Base-by-base conservation (phyloP, 2,329 filamentous ascomycete species). In the Aspergillus ibericus region DNA sequence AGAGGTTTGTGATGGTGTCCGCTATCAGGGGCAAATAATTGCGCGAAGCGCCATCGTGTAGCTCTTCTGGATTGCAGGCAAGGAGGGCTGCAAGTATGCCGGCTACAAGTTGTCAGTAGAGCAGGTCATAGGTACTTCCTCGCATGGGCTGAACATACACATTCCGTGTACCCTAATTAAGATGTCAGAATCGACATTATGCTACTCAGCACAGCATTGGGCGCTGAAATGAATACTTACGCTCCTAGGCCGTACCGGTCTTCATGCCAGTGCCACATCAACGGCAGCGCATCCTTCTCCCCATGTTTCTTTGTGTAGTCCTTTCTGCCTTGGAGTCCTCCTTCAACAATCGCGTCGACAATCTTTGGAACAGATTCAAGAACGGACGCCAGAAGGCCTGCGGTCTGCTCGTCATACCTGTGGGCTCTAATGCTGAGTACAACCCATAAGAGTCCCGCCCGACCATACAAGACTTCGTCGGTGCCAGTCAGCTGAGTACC, bases 191-290 rank as follows among this genome's bases (percentile, higher is more conserved):
- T 34, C 13, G 16, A n/a, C 29, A 27, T n/a, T 18, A 12, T 20
- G 10, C 13, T 35, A 13, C 22, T 29, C n/a, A 12, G 15, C 25
- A 48, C 15, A 18, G 9, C 8, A n/a, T 8, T 6, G 8, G 9
- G 27, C 15, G 3, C 16, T 2, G 35, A 8, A 15, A 22, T 22
- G 20, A 22, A 44, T 5, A 72, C 75, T 72, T 52, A 77, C 75
- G 72, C 69, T 62, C 76, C 76, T 35, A 76, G 65, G 42, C 68
- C 68, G 57, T 73, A 77, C 50, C 71, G 63, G 3, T 63, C 69
- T 58, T 74, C 70, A 65, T 68, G 68, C 72, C 74, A 78, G 13
- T 67, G 62, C 69, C 76, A 78, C 75, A 78, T 78, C 53, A 78
- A 59, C 10, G 75, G 75, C 53, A 77, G 63, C 6, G 71, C 67